phyloP scores from a whole-genome alignment of 2,329 filamentous ascomycete species.

The Proliferodiscus dingleyae region DNA sequence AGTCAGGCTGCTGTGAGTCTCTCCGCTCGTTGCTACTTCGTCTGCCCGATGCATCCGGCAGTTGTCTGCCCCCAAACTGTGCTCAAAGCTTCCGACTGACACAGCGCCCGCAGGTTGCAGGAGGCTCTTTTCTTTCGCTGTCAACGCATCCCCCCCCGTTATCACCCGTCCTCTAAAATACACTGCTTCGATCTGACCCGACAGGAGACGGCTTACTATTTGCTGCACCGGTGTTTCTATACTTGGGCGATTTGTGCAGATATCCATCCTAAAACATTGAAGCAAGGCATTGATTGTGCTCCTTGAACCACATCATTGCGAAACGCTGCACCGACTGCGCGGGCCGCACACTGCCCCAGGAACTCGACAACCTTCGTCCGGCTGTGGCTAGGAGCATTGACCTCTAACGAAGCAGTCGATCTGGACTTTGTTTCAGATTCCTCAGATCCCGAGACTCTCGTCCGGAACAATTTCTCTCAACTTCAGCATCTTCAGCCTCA shows the following conservation, averaged over 20 bases:
- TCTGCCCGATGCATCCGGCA: neutral
- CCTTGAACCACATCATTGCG: slow-evolving; percentile 30
- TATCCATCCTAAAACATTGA: slow-evolving; percentile 12
- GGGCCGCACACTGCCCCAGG: slow-evolving; percentile 32
- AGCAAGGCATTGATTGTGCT: slow-evolving; percentile 19
- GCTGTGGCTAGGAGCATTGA: slow-evolving; percentile 21
- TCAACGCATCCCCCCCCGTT: neutral
- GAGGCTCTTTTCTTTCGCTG: slow-evolving; percentile 5
- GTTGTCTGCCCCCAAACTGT: neutral
- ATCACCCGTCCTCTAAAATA: neutral
- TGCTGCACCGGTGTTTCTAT: slow-evolving; percentile 20
- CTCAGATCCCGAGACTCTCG: slow-evolving; percentile 18
- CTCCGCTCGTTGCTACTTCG: neutral
- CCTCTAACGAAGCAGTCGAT: slow-evolving; percentile 19
- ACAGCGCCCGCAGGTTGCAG: slow-evolving; percentile 5
- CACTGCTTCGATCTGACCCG: slow-evolving; percentile 22
- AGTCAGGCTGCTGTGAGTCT: slow-evolving; percentile 16
- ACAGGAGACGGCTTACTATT: slow-evolving; percentile 26
- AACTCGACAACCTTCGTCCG: slow-evolving; percentile 13
- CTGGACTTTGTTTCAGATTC: slow-evolving; percentile 28
- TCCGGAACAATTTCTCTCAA: slow-evolving; percentile 14
- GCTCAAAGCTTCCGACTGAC: neutral
- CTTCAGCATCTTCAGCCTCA: slow-evolving; percentile 20
- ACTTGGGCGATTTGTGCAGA: slow-evolving; percentile 13
- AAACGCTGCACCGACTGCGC: slow-evolving; percentile 34